These are phyloP conservation scores for Aspergillus leporis DNA, from an alignment of 495 filamentous ascomycete species.

Conservation along the genomic window DNA sequence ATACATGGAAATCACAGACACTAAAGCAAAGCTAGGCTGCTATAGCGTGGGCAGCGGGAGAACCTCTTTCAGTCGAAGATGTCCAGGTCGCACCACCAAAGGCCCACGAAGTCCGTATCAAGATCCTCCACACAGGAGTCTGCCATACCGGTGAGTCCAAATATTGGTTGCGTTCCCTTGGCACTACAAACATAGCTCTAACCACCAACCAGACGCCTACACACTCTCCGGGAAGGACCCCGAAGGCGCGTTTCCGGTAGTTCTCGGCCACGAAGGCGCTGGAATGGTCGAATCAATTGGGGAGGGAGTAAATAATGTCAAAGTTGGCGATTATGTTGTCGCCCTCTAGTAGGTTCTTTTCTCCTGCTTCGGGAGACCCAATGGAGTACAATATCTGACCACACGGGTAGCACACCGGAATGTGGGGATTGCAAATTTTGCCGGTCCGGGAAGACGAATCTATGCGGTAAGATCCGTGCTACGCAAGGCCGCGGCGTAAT, in stretches of 20 bases:
- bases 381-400: constrained; percentile 1
- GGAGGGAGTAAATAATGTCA: constrained; percentile 91
- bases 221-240: constrained; percentile 97
- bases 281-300: constrained; percentile 96
- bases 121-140: constrained; percentile 96
- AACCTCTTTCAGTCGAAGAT: constrained; percentile 84
- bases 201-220: constrained; percentile 74
- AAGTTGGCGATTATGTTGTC: constrained; percentile 78
- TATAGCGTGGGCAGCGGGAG: constrained; percentile 92
- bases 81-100: constrained; percentile 90
- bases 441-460: constrained; percentile 98
- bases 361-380: not conserved
- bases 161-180: not conserved
- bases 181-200: not conserved
- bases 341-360: constrained; percentile 77
- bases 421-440: constrained; percentile 99
- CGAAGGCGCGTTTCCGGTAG: constrained; percentile 95
- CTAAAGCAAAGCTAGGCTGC: constrained; percentile 64
- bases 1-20: constrained; percentile 13
- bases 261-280: constrained; percentile 95
- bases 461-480: constrained; percentile 97
- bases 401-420: constrained; percentile 75
- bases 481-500: constrained; percentile 96
- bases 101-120: constrained; percentile 93
- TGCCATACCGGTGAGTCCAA: constrained; percentile 83